Conservation (phyloP, 768 basidiomycete species). For the Amanita pseudoporphyria region DNA sequence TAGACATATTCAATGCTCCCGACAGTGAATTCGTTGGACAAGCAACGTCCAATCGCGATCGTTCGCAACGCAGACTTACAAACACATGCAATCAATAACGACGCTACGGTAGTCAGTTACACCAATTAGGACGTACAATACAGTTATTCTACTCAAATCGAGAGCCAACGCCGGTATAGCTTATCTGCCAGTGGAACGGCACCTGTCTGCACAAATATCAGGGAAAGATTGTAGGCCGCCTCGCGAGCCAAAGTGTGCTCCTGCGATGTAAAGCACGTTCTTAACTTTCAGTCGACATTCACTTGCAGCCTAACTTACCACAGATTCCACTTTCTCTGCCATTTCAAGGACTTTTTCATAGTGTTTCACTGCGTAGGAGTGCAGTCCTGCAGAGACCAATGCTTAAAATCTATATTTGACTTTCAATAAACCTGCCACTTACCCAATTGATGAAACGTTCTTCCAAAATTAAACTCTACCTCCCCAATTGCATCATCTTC, state of each 20-base stretch:
- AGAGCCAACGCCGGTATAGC: constrained; percentile 76
- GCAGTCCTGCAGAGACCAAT: constrained; percentile 45
- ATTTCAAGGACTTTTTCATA: constrained; percentile 70
- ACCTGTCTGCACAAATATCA: constrained; percentile 75
- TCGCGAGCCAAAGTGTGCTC: constrained; percentile 56
- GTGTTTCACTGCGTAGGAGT: constrained; percentile 74
- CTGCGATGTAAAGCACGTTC: constrained; percentile 9
- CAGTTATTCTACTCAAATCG: constrained; percentile 33
- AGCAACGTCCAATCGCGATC: neutral
- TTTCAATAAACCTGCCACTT: constrained; percentile 12
- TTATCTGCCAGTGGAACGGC: constrained; percentile 60
- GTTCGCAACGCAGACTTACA: too few relatives aligned
- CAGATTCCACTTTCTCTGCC: constrained; percentile 30
- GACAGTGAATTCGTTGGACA: too few relatives aligned
- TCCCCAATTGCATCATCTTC: constrained; percentile 46
- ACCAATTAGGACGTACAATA: too few relatives aligned
- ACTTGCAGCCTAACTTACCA: neutral
- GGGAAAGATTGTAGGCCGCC: constrained; percentile 81
- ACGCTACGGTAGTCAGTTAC: neutral
- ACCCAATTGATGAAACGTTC: constrained; percentile 93
- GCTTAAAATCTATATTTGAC: neutral
- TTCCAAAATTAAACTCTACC: constrained; percentile 89
- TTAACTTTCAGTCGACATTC: constrained; percentile 1
- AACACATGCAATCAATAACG: neutral
- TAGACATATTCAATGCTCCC: neutral